These are phyloP conservation scores for Paramecium caudatum DNA, from an alignment of 73 alveolate genomes.

Conservation along the genomic window DNA sequence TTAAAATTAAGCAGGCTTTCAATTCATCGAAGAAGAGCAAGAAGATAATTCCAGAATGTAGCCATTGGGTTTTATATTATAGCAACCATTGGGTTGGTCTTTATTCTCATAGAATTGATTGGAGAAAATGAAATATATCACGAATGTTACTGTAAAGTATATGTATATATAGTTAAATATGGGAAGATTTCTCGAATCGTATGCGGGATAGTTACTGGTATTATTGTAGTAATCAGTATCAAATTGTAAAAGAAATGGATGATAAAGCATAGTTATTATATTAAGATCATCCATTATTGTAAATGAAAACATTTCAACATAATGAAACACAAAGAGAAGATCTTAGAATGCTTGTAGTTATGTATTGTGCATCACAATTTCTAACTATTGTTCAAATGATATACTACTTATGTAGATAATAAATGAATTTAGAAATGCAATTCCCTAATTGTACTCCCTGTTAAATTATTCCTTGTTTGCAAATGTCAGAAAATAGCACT, in stretches of 20 bases:
- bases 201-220: conserved; percentile 8
- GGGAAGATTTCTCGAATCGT: conserved; percentile 13
- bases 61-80: background rate
- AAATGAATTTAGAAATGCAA: background rate
- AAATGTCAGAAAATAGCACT: background rate
- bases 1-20: conserved; percentile 10
- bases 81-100: background rate
- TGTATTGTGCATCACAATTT: conserved; percentile 15
- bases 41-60: background rate
- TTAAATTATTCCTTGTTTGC: background rate
- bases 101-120: conserved; percentile 6
- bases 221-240: background rate
- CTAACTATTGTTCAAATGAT: conserved; percentile 15
- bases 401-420: background rate
- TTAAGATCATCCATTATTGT: background rate
- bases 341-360: background rate
- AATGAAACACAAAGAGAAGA: conserved; percentile 41
- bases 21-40: background rate
- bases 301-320: background rate
- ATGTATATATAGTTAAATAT: conserved; percentile 10
- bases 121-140: background rate
- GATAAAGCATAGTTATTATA: background rate
- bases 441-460: conserved; percentile 27
- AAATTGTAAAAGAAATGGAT: conserved; percentile 35
- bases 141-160: conserved; percentile 20